A percentile compares a stretch with the other conserved stretches of the same genome.
These are phyloP conservation scores for Helminthosporium solani DNA, from an alignment of 2,329 filamentous ascomycete genomes.

Conservation along the genomic window DNA sequence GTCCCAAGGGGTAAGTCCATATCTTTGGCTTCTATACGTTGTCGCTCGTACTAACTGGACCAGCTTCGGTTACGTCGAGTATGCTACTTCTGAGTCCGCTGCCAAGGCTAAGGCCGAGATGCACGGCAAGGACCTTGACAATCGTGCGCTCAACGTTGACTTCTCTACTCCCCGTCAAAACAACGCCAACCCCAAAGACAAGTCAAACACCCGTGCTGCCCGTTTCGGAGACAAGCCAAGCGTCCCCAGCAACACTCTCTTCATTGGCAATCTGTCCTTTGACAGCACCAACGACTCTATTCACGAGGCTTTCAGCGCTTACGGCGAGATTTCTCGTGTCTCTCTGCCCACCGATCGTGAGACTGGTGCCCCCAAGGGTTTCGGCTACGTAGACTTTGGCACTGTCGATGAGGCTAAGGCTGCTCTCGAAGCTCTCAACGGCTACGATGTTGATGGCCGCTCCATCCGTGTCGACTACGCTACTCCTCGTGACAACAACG, in stretches of 20 bases:
- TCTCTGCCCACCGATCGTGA: conserved; percentile 88
- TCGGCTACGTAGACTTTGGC: conserved; percentile 84
- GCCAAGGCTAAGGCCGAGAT: conserved; percentile 72
- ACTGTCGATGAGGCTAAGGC: conserved; percentile 79
- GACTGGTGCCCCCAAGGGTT: conserved; percentile 82
- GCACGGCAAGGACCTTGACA: conserved; percentile 72
- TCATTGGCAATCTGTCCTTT: conserved; percentile 89
- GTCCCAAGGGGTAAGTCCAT: conserved; percentile 70
- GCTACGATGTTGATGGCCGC: conserved; percentile 70
- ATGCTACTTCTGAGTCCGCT: conserved; percentile 65
- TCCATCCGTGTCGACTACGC: conserved; percentile 82
- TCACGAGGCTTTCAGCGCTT: conserved; percentile 70
- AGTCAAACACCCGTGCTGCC: conserved; percentile 58
- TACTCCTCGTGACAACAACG: conserved; percentile 62
- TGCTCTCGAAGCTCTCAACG: conserved; percentile 70
- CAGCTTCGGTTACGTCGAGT: conserved; percentile 89
- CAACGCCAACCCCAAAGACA: conserved; percentile 42
- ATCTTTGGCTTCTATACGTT: neutral
- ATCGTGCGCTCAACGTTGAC: conserved; percentile 75
- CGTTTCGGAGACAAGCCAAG: conserved; percentile 78
- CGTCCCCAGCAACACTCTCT: conserved; percentile 81
- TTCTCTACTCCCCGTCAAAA: conserved; percentile 68
- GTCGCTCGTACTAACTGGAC: conserved; percentile 24
- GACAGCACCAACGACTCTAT: conserved; percentile 75
- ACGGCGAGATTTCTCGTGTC: conserved; percentile 71